A percentile compares a stretch with the other conserved stretches of the same genome.
These are phyloP conservation scores for Coniophora puteana DNA, from an alignment of 1,284 basidiomycete genomes.

Conservation along the genomic window DNA sequence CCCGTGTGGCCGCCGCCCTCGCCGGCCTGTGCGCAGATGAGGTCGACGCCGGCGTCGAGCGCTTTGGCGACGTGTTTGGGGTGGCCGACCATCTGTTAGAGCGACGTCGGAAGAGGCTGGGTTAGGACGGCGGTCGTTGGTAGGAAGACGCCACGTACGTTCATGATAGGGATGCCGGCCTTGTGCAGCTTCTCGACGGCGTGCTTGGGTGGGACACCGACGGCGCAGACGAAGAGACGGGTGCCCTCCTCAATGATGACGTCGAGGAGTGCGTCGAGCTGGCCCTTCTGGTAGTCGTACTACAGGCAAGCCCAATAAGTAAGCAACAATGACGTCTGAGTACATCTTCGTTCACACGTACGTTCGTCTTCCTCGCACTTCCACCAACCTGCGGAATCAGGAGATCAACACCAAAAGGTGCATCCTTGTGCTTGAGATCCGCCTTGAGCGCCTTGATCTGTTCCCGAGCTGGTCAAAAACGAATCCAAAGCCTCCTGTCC, in stretches of 20 bases:
- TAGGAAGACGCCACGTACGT: slow-evolving; percentile 41
- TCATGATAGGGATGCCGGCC: slow-evolving; percentile 82
- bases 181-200: slow-evolving; percentile 78
- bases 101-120: background rate
- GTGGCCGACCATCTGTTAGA: slow-evolving; percentile 77
- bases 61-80: slow-evolving; percentile 85
- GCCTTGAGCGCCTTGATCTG: slow-evolving; percentile 76
- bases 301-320: slow-evolving; percentile 19
- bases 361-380: slow-evolving; percentile 82
- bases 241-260: slow-evolving; percentile 87
- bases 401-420: slow-evolving; percentile 85
- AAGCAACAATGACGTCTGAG: slow-evolving; percentile 4
- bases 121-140: background rate
- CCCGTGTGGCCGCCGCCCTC: slow-evolving; percentile 87
- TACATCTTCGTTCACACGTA: slow-evolving; percentile 31
- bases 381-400: slow-evolving; percentile 82
- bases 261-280: slow-evolving; percentile 75
- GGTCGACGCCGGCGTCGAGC: slow-evolving; percentile 75
- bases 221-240: slow-evolving; percentile 80
- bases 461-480: slow-evolving; percentile 6
- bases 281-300: slow-evolving; percentile 81
- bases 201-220: slow-evolving; percentile 78
- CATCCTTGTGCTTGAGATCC: slow-evolving; percentile 63
- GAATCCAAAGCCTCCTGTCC: background rate
- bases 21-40: slow-evolving; percentile 87